Percentiles rank a stretch among this genome's conserved stretches.
Conservation (phyloP, 441 rosid genomes). For the Croton laevigatus region DNA sequence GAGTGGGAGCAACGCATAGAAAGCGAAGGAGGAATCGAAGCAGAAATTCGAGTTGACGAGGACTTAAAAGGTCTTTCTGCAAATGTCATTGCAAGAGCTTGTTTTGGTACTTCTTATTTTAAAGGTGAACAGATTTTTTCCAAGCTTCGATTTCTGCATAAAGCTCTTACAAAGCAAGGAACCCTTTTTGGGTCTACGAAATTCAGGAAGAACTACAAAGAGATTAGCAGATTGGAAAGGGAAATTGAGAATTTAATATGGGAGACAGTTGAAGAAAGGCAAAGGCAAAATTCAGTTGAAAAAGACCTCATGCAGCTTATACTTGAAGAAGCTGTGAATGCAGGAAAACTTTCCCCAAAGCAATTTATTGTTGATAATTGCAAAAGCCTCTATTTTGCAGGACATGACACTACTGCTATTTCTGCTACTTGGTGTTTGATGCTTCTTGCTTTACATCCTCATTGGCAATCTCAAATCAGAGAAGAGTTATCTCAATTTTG, state of each 20-base stretch:
- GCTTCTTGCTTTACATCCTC: slow-evolving; percentile 20
- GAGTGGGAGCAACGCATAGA: slow-evolving; percentile 55
- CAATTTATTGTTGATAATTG: slow-evolving; percentile 18
- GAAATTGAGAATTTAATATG: slow-evolving; percentile 63
- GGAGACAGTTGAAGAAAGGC: slow-evolving; percentile 63
- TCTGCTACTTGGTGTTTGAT: slow-evolving; percentile 19
- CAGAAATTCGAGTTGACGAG: slow-evolving; percentile 61
- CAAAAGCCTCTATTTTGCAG: slow-evolving; percentile 20
- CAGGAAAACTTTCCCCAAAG: slow-evolving; percentile 25
- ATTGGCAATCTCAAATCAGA: slow-evolving; percentile 18
- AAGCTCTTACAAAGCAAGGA: slow-evolving; percentile 44
- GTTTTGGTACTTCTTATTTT: slow-evolving; percentile 66
- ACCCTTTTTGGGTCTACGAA: slow-evolving; percentile 44
- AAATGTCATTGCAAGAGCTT: slow-evolving; percentile 71
- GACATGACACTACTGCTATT: slow-evolving; percentile 19
- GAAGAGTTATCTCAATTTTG: slow-evolving; percentile 25
- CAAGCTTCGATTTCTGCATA: slow-evolving; percentile 69
- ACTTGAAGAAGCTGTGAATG: slow-evolving; percentile 49
- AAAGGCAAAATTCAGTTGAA: slow-evolving; percentile 22
- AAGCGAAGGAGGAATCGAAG: slow-evolving; percentile 32
- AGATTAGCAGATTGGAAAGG: slow-evolving; percentile 47
- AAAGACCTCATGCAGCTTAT: slow-evolving; percentile 62
- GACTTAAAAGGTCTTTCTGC: slow-evolving; percentile 67
- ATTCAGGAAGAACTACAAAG: slow-evolving; percentile 33
- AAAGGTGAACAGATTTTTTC: slow-evolving; percentile 71